phyloP scores from a whole-genome alignment of 257 asterid species.

The Echium plantagineum region DNA sequence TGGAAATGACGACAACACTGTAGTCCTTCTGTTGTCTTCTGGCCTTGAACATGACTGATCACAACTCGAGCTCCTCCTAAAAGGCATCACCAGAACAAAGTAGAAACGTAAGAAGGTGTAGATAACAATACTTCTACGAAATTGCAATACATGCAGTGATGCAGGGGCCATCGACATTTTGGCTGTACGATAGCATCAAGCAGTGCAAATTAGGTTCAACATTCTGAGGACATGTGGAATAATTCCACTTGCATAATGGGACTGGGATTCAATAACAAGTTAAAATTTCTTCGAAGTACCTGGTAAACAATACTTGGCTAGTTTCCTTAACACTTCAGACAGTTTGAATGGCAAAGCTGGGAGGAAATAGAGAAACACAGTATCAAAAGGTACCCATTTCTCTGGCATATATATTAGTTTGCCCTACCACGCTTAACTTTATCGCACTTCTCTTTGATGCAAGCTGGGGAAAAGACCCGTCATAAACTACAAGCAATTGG shows the following conservation, averaged over 20 bases:
- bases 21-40: constrained; percentile 42
- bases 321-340: constrained; percentile 46
- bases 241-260: no score
- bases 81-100: neutral
- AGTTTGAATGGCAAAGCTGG: constrained; percentile 62
- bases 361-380: constrained; percentile 63
- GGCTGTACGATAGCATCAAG: no score
- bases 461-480: constrained; percentile 59
- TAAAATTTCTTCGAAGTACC: constrained; percentile 27
- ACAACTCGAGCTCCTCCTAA: constrained; percentile 70
- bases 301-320: constrained; percentile 53
- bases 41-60: constrained; percentile 74
- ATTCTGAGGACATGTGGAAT: no score
- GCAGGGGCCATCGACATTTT: no score
- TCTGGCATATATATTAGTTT: constrained; percentile 47
- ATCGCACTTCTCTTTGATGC: constrained; percentile 66
- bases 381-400: constrained; percentile 66
- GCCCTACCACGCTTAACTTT: constrained; percentile 86
- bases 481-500: constrained; percentile 61
- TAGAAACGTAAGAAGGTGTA: no score
- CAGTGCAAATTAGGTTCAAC: no score
- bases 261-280: no score
- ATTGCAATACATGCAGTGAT: neutral
- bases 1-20: constrained; percentile 54
- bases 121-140: no score